Base-by-base conservation (phyloP, 192 early-diverging fungal species). In the Coemansia umbellata region DNA sequence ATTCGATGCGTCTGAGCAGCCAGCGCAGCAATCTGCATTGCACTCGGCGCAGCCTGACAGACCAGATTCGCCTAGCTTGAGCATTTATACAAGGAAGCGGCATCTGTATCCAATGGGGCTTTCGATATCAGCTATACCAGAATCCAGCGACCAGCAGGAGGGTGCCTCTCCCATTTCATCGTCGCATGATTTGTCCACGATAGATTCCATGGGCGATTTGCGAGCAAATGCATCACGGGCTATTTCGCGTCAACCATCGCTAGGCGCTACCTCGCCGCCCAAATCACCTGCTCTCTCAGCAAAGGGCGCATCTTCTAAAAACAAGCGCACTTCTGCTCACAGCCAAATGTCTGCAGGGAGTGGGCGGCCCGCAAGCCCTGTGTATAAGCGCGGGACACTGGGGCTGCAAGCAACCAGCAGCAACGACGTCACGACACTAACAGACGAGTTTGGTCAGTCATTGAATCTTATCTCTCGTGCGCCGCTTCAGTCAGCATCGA, bases 31-130 rank as follows among this genome's bases (percentile, higher is more conserved):
- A 5, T 17, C 36, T 18, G 53, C 59, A 8, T 35, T 51, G 8
- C 19, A 24, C 11, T 48, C 55, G 26, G 53, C 50, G 9, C 54
- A 13, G 32, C 32, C 37, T 5, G 59, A 59, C 35, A 65, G 51
- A 31, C 59, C 71, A n/a, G 71, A 67, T 47, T 74, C 71, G 41
- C 71, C 71, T 4, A 60, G 60, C 3, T 52, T 59, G 4, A 76
- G 65, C 58, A 28, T 37, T 27, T 60, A 58, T 40, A 50, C 62
- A 9, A 53, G 55, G n/a, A 69, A 66, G 62, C 66, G 66, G 19
- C 73, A 69, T 17, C 42, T 76, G 61, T 76, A 76, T 31, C 73
- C 73, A 9, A 63, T 64, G 62, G 73, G 73, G 9, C 51, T 76
- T 41, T 76, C 73, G 31, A 69, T 76, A 21, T 45, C 43, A 13